Evolutionary conservation across 2,329 filamentous ascomycete genomes (phyloP).

Genomic region (Penicillium capsulatum): DNA sequence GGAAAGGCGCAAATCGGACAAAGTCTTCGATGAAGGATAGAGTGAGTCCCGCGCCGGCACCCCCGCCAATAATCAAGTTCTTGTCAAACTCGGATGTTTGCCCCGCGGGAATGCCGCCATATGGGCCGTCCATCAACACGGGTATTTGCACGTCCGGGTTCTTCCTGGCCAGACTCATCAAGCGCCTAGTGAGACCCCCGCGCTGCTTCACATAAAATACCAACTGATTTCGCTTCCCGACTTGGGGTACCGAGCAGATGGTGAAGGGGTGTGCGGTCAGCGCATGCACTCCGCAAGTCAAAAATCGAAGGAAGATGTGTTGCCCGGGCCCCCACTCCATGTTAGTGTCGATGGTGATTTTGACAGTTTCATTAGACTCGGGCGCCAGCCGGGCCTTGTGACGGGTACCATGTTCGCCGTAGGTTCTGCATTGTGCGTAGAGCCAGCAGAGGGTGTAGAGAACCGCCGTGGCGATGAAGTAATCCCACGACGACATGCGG

Average conservation of each 20-base stretch:
- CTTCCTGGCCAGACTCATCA: constrained; percentile 40
- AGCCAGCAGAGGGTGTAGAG: constrained; percentile 50
- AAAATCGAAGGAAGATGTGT: constrained; percentile 54
- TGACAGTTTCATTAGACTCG: constrained; percentile 42
- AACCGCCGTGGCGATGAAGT: constrained; percentile 55
- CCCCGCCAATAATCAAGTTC: constrained; percentile 51
- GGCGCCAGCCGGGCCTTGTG: constrained; percentile 42
- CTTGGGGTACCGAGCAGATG: constrained; percentile 48
- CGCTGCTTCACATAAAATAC: constrained; percentile 53
- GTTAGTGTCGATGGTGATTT: constrained; percentile 44
- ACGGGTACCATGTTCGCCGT: constrained; percentile 48
- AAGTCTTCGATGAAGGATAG: constrained; percentile 44
- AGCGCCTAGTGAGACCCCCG: constrained; percentile 48
- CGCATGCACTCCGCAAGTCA: constrained; percentile 38
- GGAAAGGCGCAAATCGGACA: constrained; percentile 1
- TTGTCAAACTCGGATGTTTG: constrained; percentile 40
- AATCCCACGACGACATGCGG: constrained; percentile 56
- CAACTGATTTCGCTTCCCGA: constrained; percentile 36
- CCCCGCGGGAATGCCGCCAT: constrained; percentile 48
- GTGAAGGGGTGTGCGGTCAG: constrained; percentile 54
- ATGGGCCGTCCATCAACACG: constrained; percentile 57
- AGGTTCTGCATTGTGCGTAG: constrained; percentile 46
- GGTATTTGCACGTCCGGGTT: constrained; percentile 38
- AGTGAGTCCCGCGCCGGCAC: constrained; percentile 54
- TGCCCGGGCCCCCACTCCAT: constrained; percentile 52